A percentile compares a stretch with the other conserved stretches of the same genome.
These are phyloP conservation scores for Colletotrichum lupini DNA, from an alignment of 2,329 filamentous ascomycete genomes.

Conservation along the genomic window DNA sequence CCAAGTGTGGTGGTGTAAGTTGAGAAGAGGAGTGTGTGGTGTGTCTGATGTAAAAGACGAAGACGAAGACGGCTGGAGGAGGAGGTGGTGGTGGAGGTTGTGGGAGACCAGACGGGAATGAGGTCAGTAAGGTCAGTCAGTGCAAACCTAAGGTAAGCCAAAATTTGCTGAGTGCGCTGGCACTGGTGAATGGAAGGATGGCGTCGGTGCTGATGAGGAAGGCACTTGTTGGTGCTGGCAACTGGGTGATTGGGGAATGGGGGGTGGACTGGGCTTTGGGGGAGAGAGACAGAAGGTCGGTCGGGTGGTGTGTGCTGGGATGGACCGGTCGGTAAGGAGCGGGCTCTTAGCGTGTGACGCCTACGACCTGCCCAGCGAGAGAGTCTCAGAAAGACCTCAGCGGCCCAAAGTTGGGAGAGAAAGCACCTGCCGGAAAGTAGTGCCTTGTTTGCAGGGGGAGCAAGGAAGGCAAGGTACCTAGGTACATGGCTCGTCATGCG, in stretches of 20 bases:
- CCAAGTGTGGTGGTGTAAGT: constrained; percentile 24
- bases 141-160: constrained; percentile 19
- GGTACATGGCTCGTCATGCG: background rate
- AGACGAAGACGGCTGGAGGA: constrained; percentile 24
- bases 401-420: background rate
- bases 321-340: constrained; percentile 23
- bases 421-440: constrained; percentile 26
- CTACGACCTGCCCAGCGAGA: constrained; percentile 18
- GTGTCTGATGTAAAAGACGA: constrained; percentile 36
- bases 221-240: constrained; percentile 7
- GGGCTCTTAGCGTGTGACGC: constrained; percentile 29
- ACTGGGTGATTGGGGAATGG: background rate
- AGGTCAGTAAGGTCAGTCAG: constrained; percentile 33
- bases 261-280: background rate
- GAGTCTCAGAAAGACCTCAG: constrained; percentile 29
- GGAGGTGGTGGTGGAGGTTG: constrained; percentile 13
- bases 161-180: constrained; percentile 29
- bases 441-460: constrained; percentile 22
- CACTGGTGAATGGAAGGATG: constrained; percentile 7
- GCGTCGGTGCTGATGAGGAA: constrained; percentile 1
- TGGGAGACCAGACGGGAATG: constrained; percentile 34
- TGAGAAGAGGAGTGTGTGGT: constrained; percentile 14
- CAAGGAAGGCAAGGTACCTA: background rate
- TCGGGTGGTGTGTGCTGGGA: constrained; percentile 24
- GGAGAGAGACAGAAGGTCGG: background rate